Conservation (phyloP, 2,329 filamentous ascomycete species). For the Cercospora sp. region DNA sequence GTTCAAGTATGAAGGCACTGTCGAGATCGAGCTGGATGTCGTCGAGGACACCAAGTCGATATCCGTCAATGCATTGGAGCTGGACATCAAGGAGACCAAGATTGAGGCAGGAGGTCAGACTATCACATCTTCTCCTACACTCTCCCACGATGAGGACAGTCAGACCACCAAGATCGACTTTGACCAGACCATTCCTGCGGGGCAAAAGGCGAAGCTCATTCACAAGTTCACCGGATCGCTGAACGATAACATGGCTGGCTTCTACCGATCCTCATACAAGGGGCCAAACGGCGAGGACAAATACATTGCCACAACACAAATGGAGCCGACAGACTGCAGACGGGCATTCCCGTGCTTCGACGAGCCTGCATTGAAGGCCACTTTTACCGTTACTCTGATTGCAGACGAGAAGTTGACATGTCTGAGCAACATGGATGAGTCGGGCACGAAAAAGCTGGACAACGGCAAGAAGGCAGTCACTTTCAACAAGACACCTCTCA, state of each 20-base stretch:
- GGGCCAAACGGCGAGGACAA: constrained; percentile 73
- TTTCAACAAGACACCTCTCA: constrained; percentile 87
- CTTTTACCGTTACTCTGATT: constrained; percentile 86
- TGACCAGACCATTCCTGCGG: constrained; percentile 68
- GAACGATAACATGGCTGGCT: constrained; percentile 96
- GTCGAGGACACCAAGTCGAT: constrained; percentile 80
- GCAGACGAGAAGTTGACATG: constrained; percentile 90
- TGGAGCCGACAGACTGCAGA: constrained; percentile 93
- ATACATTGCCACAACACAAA: constrained; percentile 87
- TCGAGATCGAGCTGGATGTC: constrained; percentile 85
- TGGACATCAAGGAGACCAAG: constrained; percentile 75
- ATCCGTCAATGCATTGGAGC: constrained; percentile 81
- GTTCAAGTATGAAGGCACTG: constrained; percentile 81
- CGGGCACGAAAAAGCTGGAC: constrained; percentile 70
- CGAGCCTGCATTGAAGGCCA: constrained; percentile 89
- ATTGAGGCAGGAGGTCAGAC: constrained; percentile 61
- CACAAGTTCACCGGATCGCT: constrained; percentile 76
- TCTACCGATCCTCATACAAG: constrained; percentile 95
- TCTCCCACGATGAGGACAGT: constrained; percentile 73
- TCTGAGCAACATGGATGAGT: constrained; percentile 95
- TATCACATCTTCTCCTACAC: constrained; percentile 62
- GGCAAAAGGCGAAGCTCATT: constrained; percentile 73
- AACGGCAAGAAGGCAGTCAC: constrained; percentile 74
- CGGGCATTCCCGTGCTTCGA: constrained; percentile 96
- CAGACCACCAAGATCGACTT: constrained; percentile 84